Evolutionary conservation across 2,329 filamentous ascomycete species (phyloP).

Genomic region (Hymenoscyphus fraxineus): DNA sequence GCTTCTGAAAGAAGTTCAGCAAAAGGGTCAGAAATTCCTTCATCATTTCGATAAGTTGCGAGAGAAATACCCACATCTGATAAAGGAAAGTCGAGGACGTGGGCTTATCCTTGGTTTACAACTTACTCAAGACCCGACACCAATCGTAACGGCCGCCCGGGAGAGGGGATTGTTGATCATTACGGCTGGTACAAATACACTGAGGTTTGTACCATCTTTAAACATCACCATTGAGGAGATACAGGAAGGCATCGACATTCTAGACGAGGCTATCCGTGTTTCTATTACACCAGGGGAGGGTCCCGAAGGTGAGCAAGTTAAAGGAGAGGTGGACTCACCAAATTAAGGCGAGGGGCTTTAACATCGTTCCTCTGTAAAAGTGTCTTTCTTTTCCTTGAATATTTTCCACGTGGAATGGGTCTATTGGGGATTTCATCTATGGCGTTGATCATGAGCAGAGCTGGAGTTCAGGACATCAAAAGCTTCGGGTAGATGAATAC

Average conservation of each 20-base stretch:
- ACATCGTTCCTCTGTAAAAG: background rate
- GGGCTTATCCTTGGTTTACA: conserved; percentile 88
- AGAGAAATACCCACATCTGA: conserved; percentile 62
- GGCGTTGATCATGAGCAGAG: background rate
- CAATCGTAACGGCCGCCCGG: conserved; percentile 77
- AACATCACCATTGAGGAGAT: conserved; percentile 80
- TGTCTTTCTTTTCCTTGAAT: background rate
- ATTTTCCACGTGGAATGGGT: background rate
- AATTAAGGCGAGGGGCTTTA: conserved; percentile 15
- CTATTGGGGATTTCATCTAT: background rate
- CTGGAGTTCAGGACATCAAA: background rate
- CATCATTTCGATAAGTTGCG: conserved; percentile 54
- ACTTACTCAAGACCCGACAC: conserved; percentile 66
- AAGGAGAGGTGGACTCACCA: conserved; percentile 29
- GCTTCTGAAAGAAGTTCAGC: conserved; percentile 65
- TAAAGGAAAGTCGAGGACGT: conserved; percentile 75
- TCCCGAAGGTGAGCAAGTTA: conserved; percentile 21
- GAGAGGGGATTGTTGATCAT: conserved; percentile 87
- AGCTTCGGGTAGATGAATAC: background rate
- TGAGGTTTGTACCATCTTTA: conserved; percentile 87
- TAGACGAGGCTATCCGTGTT: conserved; percentile 60
- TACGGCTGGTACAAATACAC: conserved; percentile 85
- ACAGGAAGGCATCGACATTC: conserved; percentile 67
- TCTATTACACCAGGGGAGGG: conserved; percentile 17
- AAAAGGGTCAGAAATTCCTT: conserved; percentile 61